Evolutionary conservation across 1,284 basidiomycete genomes (phyloP).

Genomic region (Sporisorium sorghi): DNA sequence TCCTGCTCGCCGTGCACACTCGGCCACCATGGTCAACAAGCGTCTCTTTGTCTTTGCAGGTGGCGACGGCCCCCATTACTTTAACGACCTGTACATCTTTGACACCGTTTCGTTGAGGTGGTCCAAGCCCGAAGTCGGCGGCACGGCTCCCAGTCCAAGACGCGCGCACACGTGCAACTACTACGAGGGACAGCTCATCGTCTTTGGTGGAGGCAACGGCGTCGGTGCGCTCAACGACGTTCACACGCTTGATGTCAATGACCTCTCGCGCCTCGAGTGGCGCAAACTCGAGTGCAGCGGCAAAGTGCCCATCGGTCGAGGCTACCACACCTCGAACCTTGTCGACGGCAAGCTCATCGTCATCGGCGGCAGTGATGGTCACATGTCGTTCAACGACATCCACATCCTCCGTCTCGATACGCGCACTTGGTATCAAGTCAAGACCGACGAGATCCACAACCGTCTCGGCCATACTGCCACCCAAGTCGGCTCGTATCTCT

Average conservation of each 20-base stretch:
- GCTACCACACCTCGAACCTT: slow-evolving; percentile 90
- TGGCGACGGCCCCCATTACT: slow-evolving; percentile 78
- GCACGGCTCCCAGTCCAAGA: slow-evolving; percentile 75
- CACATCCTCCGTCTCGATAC: slow-evolving; percentile 80
- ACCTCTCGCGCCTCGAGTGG: slow-evolving; percentile 76
- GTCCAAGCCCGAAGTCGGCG: slow-evolving; percentile 52
- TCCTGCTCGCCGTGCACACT: slow-evolving; percentile 83
- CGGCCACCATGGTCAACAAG: slow-evolving; percentile 82
- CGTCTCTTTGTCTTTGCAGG: slow-evolving; percentile 86
- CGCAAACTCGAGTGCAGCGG: slow-evolving; percentile 66
- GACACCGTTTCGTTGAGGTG: slow-evolving; percentile 74
- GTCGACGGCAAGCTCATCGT: slow-evolving; percentile 85
- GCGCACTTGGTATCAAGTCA: slow-evolving; percentile 44
- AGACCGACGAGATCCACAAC: slow-evolving; percentile 53
- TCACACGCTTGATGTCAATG: slow-evolving; percentile 83
- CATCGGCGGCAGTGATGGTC: slow-evolving; percentile 76
- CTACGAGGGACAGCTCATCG: slow-evolving; percentile 79
- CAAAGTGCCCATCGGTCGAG: slow-evolving; percentile 75
- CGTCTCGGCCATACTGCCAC: slow-evolving; percentile 87
- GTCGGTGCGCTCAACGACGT: slow-evolving; percentile 87
- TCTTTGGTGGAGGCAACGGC: slow-evolving; percentile 93
- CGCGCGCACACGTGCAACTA: slow-evolving; percentile 87
- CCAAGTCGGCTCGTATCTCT: slow-evolving; percentile 91
- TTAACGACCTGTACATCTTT: slow-evolving; percentile 79
- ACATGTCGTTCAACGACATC: slow-evolving; percentile 82